Conservation (phyloP, 768 basidiomycete genomes). For the Naganishia randhawae region DNA sequence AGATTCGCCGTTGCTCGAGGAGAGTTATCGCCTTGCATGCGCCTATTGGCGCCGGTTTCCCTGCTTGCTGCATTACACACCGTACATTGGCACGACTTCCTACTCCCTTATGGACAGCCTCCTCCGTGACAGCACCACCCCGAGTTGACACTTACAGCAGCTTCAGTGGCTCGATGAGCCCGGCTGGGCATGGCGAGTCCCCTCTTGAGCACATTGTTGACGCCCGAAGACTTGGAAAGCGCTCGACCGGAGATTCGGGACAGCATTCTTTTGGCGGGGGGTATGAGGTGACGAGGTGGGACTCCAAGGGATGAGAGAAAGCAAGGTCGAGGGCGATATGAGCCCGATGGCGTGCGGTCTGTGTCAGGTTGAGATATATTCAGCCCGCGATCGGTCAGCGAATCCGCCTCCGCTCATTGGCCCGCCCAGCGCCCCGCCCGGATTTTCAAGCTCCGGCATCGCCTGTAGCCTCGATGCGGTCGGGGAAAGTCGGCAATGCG, state of each 20-base stretch:
- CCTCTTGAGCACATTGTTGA: constrained; percentile 23
- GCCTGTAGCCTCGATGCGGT: too few relatives aligned
- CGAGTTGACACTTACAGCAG: constrained; percentile 38
- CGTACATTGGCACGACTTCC: too few relatives aligned
- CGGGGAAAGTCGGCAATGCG: neutral
- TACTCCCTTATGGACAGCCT: neutral
- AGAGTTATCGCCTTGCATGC: too few relatives aligned
- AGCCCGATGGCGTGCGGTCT: too few relatives aligned
- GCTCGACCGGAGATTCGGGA: constrained; percentile 21
- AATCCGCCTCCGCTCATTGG: constrained; percentile 2
- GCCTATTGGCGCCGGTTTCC: neutral
- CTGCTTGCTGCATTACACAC: neutral
- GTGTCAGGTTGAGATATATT: neutral
- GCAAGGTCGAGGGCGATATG: neutral
- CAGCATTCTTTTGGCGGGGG: neutral
- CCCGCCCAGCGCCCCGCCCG: neutral
- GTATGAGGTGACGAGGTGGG: too few relatives aligned
- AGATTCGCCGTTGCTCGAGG: too few relatives aligned
- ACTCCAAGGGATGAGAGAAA: neutral
- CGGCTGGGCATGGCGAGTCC: constrained; percentile 40
- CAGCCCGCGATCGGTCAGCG: constrained; percentile 2
- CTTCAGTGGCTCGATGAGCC: constrained; percentile 45
- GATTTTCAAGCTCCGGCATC: constrained; percentile 1
- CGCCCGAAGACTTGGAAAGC: neutral
- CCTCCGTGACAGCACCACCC: neutral